phyloP scores from a whole-genome alignment of 1,139 yeast genomes.

The Scheffersomyces parashehatae region DNA sequence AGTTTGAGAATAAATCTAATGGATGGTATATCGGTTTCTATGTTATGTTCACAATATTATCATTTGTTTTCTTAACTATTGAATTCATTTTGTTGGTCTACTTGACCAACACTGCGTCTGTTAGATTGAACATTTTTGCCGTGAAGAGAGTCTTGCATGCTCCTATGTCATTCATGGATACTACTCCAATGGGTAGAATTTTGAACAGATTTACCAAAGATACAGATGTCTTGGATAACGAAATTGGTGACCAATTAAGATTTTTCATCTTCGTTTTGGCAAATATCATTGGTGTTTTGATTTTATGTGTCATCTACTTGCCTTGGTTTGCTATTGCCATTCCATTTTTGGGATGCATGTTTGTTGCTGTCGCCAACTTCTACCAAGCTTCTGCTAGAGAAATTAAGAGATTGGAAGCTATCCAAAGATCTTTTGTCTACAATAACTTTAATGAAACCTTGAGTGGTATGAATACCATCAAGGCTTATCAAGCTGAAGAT shows the following conservation, averaged over 20 bases:
- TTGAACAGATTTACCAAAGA: constrained; percentile 75
- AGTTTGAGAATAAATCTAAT: constrained; percentile 46
- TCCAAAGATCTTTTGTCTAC: constrained; percentile 73
- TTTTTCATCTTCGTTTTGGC: constrained; percentile 51
- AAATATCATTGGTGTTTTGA: constrained; percentile 60
- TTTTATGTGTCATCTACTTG: constrained; percentile 68
- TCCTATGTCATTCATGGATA: constrained; percentile 61
- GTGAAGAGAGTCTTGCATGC: constrained; percentile 44
- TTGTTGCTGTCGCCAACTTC: constrained; percentile 41
- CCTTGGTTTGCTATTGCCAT: constrained; percentile 57
- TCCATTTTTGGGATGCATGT: constrained; percentile 39
- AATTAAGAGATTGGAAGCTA: constrained; percentile 78
- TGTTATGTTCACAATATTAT: constrained; percentile 53
- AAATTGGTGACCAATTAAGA: constrained; percentile 61
- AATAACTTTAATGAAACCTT: constrained; percentile 76
- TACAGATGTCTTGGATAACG: constrained; percentile 80
- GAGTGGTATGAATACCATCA: constrained; percentile 69
- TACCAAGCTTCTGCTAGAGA: constrained; percentile 79
- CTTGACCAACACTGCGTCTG: constrained; percentile 49
- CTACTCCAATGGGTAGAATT: constrained; percentile 67
- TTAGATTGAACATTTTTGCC: constrained; percentile 40
- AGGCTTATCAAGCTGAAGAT: constrained; percentile 53
- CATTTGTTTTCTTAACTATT: constrained; percentile 33
- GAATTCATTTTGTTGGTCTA: constrained; percentile 51
- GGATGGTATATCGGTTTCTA: constrained; percentile 74